Evolutionary conservation across 106 monocot genomes (phyloP), one percentile per base, ranked within the genome.

Genomic region (Alisma plantagoaquatica): DNA sequence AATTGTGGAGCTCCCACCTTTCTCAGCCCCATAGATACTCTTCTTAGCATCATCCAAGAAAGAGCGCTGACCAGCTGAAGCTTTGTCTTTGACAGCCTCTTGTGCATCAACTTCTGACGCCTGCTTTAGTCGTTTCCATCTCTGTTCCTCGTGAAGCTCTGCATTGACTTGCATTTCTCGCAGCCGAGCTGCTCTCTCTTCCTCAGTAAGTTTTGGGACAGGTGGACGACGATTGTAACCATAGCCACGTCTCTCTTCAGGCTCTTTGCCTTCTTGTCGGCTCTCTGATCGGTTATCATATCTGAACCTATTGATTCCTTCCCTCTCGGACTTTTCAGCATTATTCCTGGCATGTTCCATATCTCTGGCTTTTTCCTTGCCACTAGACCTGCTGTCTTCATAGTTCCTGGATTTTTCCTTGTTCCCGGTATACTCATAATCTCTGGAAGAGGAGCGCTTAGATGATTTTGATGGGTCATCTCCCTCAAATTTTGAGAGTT

Each of bases 141-240:
- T 84, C 68, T 91, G 84, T 41, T 84, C 90, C 60, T 91, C 90
- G 25, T 91, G 84, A 10, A 84, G 59, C 59, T 91, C 90, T 4
- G 90, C 90, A 55, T 91, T 62, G 18, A 63, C 12, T 60, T 91
- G 84, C 90, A 91, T 91, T 42, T 91, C 82, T n/a, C 70, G 43
- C 27, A 84, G 20, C 33, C 77, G 52, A 1, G 74, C 80, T 35
- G 49, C 84, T 56, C 84, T 77, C 72, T 91, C 91, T 69, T 91
- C 83, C 49, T 80, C 84, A 2, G 83, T 58, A 68, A 91, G 68
- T 51, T 75, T 74, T n/a, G 70, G 80, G 19, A 73, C 74, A 8
- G 63, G 47, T 2, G 64, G 73, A n/a, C 38, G 61, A 3, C 51
- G 57, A 26, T 59, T 73, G 19, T 69, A 73, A 20, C 64, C 60